Evolutionary conservation across 1,139 yeast species (phyloP).

Genomic region (Yamadazyma dushanensis): DNA sequence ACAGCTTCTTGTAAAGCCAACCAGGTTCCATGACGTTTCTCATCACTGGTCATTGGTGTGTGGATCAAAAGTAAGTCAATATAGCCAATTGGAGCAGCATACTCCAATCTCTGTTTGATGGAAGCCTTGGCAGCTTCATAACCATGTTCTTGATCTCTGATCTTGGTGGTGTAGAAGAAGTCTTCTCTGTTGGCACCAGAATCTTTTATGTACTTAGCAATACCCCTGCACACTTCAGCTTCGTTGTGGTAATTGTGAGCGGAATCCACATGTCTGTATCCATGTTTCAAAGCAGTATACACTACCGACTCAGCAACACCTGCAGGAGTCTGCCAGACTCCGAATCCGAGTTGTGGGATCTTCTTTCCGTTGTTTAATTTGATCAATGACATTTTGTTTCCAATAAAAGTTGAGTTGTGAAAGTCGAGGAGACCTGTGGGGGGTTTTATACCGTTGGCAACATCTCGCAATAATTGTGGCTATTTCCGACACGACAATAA

Average conservation of each 20-base stretch:
- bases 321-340: conserved; percentile 30
- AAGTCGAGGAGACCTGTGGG: too few relatives aligned
- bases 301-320: conserved; percentile 29
- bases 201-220: conserved; percentile 42
- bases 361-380: conserved; percentile 37
- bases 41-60: conserved; percentile 34
- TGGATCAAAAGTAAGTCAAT: conserved; percentile 81
- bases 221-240: conserved; percentile 34
- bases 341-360: conserved; percentile 45
- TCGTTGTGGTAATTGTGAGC: conserved; percentile 59
- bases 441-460: too few relatives aligned
- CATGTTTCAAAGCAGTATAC: conserved; percentile 50
- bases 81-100: conserved; percentile 66
- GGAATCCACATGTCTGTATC: conserved; percentile 62
- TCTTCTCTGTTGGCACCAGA: conserved; percentile 32
- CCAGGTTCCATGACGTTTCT: conserved; percentile 34
- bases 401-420: too few relatives aligned
- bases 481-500: too few relatives aligned
- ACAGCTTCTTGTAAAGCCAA: conserved; percentile 19
- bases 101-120: conserved; percentile 54
- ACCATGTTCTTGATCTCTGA: conserved; percentile 60
- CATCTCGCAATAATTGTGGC: too few relatives aligned
- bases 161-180: conserved; percentile 54
- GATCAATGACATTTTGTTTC: conserved; percentile 30
- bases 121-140: conserved; percentile 59